Conservation (phyloP, 805 yeast species). For the Zygoascus tannicola region DNA sequence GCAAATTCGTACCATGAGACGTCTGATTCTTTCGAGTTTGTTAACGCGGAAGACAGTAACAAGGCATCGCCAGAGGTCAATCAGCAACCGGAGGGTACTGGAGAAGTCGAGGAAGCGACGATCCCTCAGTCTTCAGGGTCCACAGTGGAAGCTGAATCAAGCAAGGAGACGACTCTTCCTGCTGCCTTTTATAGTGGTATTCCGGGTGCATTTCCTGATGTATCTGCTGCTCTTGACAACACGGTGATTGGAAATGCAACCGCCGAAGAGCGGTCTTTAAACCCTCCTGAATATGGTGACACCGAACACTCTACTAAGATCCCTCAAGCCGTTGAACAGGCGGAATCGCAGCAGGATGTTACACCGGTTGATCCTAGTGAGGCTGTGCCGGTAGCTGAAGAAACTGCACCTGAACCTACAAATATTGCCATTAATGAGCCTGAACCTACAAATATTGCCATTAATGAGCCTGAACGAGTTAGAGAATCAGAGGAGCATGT, state of each 20-base stretch:
- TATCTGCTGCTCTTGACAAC: not conserved
- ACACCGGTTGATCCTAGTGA: not conserved
- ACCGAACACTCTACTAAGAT: not conserved
- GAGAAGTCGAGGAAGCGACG: not conserved
- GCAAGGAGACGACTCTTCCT: not conserved
- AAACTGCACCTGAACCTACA: not conserved
- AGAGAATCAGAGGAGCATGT: not conserved
- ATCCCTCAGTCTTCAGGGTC: not conserved
- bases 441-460: not conserved
- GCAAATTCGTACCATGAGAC: slow-evolving; percentile 7
- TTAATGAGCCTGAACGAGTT: not conserved
- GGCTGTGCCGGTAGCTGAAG: not conserved
- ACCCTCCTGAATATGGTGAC: not conserved
- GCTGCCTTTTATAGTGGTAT: no score
- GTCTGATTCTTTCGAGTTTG: slow-evolving; percentile 28
- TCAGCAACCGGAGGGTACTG: not conserved
- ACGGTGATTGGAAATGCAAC: not conserved
- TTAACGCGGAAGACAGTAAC: slow-evolving; percentile 23
- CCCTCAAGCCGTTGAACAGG: not conserved
- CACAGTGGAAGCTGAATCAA: not conserved
- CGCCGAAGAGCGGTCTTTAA: not conserved
- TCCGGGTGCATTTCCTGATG: no score
- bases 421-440: not conserved
- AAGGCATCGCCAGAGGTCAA: slow-evolving; percentile 1
- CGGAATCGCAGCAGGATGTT: not conserved